Conservation (phyloP, 1,284 basidiomycete species). For the Hymenochaete sp. region DNA sequence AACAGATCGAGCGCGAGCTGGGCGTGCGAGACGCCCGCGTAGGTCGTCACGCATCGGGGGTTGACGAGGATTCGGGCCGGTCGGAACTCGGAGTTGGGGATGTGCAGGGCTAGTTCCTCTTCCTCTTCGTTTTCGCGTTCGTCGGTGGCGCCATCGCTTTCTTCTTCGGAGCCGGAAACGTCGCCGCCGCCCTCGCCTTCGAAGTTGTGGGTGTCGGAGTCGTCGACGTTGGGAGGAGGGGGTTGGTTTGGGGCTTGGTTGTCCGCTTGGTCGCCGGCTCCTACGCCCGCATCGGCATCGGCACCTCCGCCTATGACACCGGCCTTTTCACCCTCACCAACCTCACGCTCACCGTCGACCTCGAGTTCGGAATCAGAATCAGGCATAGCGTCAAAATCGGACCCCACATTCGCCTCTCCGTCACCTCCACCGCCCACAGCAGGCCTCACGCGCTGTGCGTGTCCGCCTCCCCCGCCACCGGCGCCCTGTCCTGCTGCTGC, state of each 20-base stretch:
- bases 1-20: constrained; percentile 88
- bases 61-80: constrained; percentile 89
- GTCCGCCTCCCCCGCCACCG: constrained; percentile 28
- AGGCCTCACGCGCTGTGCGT: constrained; percentile 28
- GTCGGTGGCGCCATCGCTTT: neutral
- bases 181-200: constrained; percentile 60
- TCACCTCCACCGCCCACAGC: constrained; percentile 42
- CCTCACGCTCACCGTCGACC: neutral
- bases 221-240: too few species aligned
- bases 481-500: too few species aligned
- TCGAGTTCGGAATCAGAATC: constrained; percentile 29
- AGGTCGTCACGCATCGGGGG: constrained; percentile 91
- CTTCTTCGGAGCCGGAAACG: constrained; percentile 24
- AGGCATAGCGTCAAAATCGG: constrained; percentile 84
- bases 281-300: neutral
- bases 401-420: constrained; percentile 72
- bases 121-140: neutral
- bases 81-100: constrained; percentile 83
- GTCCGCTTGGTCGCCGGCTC: neutral
- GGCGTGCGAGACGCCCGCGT: constrained; percentile 90
- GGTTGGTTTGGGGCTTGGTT: too few species aligned
- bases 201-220: constrained; percentile 82
- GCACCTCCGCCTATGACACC: neutral
- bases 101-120: constrained; percentile 37
- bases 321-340: constrained; percentile 6